Base-by-base conservation (phyloP, 2,329 filamentous ascomycete species). In the Scedosporium minutisporum region DNA sequence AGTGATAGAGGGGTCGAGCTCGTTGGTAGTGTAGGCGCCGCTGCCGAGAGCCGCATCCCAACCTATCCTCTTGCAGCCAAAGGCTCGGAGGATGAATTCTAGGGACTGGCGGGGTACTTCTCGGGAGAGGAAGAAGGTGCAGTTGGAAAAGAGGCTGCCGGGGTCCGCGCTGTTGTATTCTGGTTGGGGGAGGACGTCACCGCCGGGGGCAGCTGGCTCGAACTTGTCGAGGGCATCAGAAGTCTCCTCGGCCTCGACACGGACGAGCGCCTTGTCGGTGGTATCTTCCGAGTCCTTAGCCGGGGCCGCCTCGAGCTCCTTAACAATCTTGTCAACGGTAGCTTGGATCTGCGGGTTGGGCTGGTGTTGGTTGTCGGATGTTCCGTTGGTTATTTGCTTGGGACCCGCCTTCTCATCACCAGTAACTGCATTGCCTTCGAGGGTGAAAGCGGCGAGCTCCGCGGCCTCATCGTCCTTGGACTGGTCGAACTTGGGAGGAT, bases 21-120 rank as follows among this genome's bases (percentile, higher is more conserved):
- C 93, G 72, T 96, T 85, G 60, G 90, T 89, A 38, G 93, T 97
- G 77, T 91, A 99, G 58, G 95, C 90, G 57, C 95, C 95, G 65
- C 92, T 93, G 61, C 95, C 95, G 21, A 96, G 83, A 23, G 96
- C 88, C 38, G 86, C 82, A 71, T 97, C 93, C 95, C 95, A 99
- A 51, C 93, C 95, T 68, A 99, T 88, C 55, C 93, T 86, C 79
- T 93, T 96, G 80, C 93, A 97, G 66, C 95, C 95, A 71, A 97
- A 99, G 3, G 93, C 85, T 71, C 93, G 89, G 61, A 99, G 83
- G 62, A 99, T 84, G 72, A 99, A 96, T 74, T 99, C 95, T 23
- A 99, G 80, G 2, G 95, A 87, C 67, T 92, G 89, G 67, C 93
- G 86, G 14, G 95, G 95, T 3, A 93, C 93, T 78, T 99, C 95